Evolutionary conservation across 2,329 filamentous ascomycete species (phyloP).

Genomic region (Paraphoma chrysanthemicola): DNA sequence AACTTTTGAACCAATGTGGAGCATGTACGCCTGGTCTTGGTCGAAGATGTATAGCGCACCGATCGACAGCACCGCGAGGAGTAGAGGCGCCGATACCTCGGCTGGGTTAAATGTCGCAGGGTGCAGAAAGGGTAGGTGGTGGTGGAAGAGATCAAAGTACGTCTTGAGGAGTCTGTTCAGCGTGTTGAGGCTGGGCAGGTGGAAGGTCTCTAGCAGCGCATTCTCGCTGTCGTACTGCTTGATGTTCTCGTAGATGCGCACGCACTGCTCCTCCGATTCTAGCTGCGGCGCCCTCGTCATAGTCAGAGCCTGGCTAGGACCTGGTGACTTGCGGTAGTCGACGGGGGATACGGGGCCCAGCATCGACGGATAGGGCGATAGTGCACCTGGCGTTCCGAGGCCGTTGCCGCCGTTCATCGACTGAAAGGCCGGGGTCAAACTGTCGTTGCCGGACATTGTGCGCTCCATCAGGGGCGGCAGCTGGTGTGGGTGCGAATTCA

Average conservation of each 20-base stretch:
- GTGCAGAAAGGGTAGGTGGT: constrained; percentile 94
- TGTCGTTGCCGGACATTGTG: constrained; percentile 64
- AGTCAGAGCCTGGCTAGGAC: constrained; percentile 69
- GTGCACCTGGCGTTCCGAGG: constrained; percentile 73
- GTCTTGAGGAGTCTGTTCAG: constrained; percentile 93
- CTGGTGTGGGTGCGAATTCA: constrained; percentile 66
- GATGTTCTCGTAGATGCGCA: constrained; percentile 85
- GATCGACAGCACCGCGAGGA: constrained; percentile 91
- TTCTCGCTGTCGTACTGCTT: constrained; percentile 80
- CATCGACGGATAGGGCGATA: constrained; percentile 75
- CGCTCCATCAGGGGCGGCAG: constrained; percentile 74
- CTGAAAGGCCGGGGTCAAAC: constrained; percentile 70
- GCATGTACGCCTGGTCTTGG: constrained; percentile 94
- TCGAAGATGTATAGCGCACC: constrained; percentile 97
- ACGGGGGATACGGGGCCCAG: constrained; percentile 72
- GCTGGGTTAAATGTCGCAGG: constrained; percentile 87
- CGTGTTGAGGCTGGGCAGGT: constrained; percentile 78
- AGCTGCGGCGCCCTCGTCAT: constrained; percentile 80
- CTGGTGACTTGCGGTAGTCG: constrained; percentile 73
- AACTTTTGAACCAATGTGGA: constrained; percentile 97
- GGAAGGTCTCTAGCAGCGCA: constrained; percentile 86
- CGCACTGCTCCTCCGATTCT: constrained; percentile 82
- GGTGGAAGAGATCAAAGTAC: constrained; percentile 97
- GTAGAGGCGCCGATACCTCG: constrained; percentile 78
- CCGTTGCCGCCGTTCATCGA: constrained; percentile 75